phyloP scores from a whole-genome alignment of 176 grass and related monocot species.

The Aegilops tauschii region DNA sequence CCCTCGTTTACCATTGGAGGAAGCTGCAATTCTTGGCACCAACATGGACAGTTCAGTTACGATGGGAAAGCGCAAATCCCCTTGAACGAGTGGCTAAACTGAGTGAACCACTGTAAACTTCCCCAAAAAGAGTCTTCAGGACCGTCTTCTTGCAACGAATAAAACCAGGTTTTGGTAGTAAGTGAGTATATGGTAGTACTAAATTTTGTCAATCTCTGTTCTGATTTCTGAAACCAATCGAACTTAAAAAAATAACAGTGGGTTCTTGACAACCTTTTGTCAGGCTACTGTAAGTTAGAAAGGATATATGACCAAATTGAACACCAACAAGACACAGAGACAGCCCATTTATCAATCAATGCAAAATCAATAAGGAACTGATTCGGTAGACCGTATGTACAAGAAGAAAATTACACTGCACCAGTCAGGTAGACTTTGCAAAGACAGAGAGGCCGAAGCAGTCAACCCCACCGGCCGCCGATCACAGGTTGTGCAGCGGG shows the following conservation, averaged over 20 bases:
- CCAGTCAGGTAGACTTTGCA: neutral
- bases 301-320: neutral
- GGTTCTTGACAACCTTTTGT: neutral
- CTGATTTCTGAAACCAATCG: neutral
- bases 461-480: neutral
- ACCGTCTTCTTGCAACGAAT: neutral
- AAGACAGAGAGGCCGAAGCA: neutral
- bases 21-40: neutral
- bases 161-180: neutral
- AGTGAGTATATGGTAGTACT: too few species aligned
- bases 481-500: constrained; percentile 70
- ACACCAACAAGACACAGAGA: neutral
- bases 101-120: neutral
- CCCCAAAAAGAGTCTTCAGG: neutral
- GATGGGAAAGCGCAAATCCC: neutral
- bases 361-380: neutral
- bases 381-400: neutral
- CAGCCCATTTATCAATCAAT: neutral
- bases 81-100: neutral
- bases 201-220: neutral
- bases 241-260: neutral
- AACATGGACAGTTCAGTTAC: neutral
- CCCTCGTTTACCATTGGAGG: neutral
- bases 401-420: neutral
- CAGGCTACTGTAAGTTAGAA: neutral